A percentile compares a stretch with the other conserved stretches of the same genome.
phyloP scores from a whole-genome alignment of 176 grass and related monocot species.

The Dactylis glomerata region DNA sequence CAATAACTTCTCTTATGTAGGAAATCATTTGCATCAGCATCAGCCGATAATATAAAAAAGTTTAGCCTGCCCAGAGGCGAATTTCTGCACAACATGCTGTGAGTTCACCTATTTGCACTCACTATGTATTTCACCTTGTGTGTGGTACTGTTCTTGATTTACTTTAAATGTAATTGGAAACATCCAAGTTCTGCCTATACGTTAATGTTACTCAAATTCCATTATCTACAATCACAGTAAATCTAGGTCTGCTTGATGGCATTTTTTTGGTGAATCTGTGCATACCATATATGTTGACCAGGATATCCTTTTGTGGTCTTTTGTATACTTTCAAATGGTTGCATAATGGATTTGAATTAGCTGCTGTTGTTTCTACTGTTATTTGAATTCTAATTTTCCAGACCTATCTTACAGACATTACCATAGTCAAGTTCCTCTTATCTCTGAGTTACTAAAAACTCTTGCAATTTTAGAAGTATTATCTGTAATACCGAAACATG shows the following conservation, averaged over 20 bases:
- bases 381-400: conserved; percentile 2
- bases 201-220: not conserved
- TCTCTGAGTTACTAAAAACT: not conserved
- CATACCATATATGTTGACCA: not conserved
- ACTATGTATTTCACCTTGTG: not conserved
- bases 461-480: not conserved
- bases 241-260: not conserved
- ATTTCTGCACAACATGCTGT: conserved; percentile 99
- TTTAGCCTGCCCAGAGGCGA: conserved; percentile 87
- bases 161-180: not conserved
- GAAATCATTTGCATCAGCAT: conserved; percentile 90
- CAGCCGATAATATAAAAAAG: conserved; percentile 97
- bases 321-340: not conserved
- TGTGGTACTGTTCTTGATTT: not conserved
- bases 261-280: not conserved
- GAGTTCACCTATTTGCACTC: conserved; percentile 30
- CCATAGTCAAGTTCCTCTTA: not conserved
- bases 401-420: not conserved
- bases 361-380: not conserved
- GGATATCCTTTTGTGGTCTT: not conserved
- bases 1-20: conserved; percentile 36
- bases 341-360: not conserved
- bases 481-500: not conserved
- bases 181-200: not conserved
- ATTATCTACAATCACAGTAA: not conserved